Evolutionary conservation across 2,329 filamentous ascomycete genomes (phyloP), one percentile per base, ranked within the genome.

Genomic region (Pseudocercospora crystallina): DNA sequence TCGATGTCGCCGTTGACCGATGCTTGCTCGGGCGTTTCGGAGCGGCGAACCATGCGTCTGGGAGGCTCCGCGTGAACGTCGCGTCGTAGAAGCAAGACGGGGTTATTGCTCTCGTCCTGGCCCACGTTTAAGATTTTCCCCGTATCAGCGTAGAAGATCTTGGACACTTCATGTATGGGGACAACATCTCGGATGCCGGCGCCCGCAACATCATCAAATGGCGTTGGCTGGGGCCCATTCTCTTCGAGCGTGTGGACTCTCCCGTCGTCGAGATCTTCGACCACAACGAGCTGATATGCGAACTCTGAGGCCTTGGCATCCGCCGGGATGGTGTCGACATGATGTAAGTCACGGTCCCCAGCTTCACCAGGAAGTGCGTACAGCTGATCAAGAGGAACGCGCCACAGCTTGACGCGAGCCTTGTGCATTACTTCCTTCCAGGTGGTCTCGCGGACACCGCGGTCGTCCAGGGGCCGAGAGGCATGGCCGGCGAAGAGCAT

Each of bases 401-500:
- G 80, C 61, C 87, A 80, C 9, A 99, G 76, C 51, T 90, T 89
- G 10, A 96, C 83, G 34, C 85, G 82, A 13, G 90, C 89, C 69
- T 97, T 99, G 73, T 97, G 91, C 54, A 96, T 85, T 35, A 95
- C 90, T 68, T 99, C 92, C 67, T 97, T 94, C 94, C 94, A 97
- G 0, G 91, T 87, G 0, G 90, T 76, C 72, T 84, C 71, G 72
- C 87, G 66, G 59, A 84, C 61, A 61, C 81, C 71, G 67, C 82
- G 70, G 71, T 83, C 71, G 60, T 80, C 75, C 13, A 80, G 76
- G 2, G 77, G 73, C 34, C 81, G 72, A 37, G 75, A 74, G 3
- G 85, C 76, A 69, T 97, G 90, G 1, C 90, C 87, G 2, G 85
- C 79, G 63, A 97, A 99, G 0, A 97, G 80, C 90, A 97, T 96